Percentiles rank a stretch among this genome's conserved stretches.
Conservation (phyloP, 106 monocot species). For the Phalaenopsis aphrodite region DNA sequence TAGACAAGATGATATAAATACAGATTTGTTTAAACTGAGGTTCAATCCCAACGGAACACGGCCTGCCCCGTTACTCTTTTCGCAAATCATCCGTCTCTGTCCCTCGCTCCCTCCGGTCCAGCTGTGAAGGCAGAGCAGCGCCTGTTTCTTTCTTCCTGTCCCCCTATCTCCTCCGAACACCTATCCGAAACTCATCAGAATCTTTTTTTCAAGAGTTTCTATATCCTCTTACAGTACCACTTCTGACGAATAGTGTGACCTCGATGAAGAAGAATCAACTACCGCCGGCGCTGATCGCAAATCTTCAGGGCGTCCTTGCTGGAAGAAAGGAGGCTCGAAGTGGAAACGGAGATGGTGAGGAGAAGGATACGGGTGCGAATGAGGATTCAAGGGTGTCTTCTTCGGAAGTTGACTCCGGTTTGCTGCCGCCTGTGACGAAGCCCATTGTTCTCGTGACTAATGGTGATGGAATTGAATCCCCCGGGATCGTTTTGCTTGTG, state of each 20-base stretch:
- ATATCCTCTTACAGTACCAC: background rate
- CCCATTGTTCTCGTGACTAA: conserved; percentile 80
- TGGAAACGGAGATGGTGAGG: conserved; percentile 8
- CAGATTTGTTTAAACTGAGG: too few relatives aligned
- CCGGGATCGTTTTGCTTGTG: conserved; percentile 64
- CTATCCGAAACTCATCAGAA: background rate
- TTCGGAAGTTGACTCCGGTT: conserved; percentile 3
- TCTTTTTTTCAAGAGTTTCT: background rate
- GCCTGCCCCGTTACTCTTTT: background rate
- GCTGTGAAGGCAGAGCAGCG: background rate
- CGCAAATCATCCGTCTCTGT: background rate
- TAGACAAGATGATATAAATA: too few relatives aligned
- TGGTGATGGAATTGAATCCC: conserved; percentile 76
- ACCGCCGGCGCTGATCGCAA: conserved; percentile 69
- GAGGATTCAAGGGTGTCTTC: conserved; percentile 5
- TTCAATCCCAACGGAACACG: background rate
- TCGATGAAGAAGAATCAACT: conserved; percentile 21
- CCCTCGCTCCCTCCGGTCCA: background rate
- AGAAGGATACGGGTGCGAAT: background rate
- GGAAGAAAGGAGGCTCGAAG: conserved; percentile 20
- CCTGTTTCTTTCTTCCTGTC: conserved; percentile 1
- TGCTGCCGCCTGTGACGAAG: conserved; percentile 12
- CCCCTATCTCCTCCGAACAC: conserved; percentile 1
- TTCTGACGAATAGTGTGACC: conserved; percentile 19
- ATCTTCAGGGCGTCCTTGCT: conserved; percentile 74